phyloP scores from a whole-genome alignment of 1,284 basidiomycete genomes.

The Cryptococcus sp. region DNA sequence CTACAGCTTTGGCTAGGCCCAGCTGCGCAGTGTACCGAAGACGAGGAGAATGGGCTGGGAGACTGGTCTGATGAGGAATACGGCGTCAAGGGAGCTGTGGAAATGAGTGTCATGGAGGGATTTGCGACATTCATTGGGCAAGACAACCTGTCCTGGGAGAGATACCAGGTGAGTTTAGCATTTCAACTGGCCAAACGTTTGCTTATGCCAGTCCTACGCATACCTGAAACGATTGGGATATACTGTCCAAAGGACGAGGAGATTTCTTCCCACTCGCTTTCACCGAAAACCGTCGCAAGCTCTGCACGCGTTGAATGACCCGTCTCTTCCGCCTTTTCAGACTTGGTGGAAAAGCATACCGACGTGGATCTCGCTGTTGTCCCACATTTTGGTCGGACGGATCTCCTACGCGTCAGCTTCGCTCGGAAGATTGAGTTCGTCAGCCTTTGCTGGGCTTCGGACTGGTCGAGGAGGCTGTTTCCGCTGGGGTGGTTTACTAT shows the following conservation, averaged over 20 bases:
- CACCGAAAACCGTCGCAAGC: neutral
- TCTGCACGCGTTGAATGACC: no score
- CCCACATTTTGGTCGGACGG: neutral
- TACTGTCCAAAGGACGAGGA: constrained; percentile 60
- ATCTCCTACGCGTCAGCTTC: neutral
- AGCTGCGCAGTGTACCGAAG: constrained; percentile 14
- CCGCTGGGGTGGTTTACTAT: no score
- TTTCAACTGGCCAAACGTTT: neutral
- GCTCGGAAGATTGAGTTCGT: no score
- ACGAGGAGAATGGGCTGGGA: constrained; percentile 15
- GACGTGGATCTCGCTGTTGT: neutral
- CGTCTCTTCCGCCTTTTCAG: constrained; percentile 17
- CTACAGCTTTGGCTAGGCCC: constrained; percentile 68
- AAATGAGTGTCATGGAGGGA: constrained; percentile 89
- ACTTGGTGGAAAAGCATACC: constrained; percentile 31
- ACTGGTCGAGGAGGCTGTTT: no score
- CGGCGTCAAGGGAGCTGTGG: constrained; percentile 75
- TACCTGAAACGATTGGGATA: constrained; percentile 90
- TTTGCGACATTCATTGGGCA: constrained; percentile 75
- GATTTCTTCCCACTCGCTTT: constrained; percentile 39
- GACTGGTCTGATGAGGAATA: constrained; percentile 50
- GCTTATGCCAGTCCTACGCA: constrained; percentile 66
- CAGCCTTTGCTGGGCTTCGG: no score
- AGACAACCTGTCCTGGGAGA: constrained; percentile 70
- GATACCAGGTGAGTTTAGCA: constrained; percentile 66